phyloP scores from a whole-genome alignment of 2,329 filamentous ascomycete species.

The Ophiosphaerella narmari region DNA sequence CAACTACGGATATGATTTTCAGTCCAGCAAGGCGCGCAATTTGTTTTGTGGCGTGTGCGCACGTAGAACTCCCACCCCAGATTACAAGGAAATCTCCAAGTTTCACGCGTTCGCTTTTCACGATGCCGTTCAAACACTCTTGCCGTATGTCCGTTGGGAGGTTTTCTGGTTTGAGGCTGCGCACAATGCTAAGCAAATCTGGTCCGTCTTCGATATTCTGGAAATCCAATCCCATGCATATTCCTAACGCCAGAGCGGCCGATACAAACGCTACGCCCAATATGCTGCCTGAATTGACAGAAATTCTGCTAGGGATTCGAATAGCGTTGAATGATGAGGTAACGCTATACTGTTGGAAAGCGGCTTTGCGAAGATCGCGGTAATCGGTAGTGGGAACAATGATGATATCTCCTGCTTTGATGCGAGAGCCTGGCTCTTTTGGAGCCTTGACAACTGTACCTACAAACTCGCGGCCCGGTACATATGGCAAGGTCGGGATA shows the following conservation, averaged over 20 bases:
- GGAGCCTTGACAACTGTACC: slow-evolving; percentile 63
- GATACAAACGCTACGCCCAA: slow-evolving; percentile 75
- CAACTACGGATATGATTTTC: slow-evolving; percentile 67
- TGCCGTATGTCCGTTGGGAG: slow-evolving; percentile 65
- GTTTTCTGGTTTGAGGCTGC: slow-evolving; percentile 49
- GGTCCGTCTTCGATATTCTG: slow-evolving; percentile 58
- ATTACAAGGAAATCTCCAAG: slow-evolving; percentile 72
- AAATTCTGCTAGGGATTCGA: slow-evolving; percentile 60
- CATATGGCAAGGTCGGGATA: slow-evolving; percentile 69
- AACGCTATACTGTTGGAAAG: slow-evolving; percentile 72
- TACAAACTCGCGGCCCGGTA: slow-evolving; percentile 71
- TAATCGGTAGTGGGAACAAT: slow-evolving; percentile 77
- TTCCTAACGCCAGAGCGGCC: slow-evolving; percentile 66
- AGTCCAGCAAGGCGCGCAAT: slow-evolving; percentile 70
- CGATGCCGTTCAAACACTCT: slow-evolving; percentile 66
- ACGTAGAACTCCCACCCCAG: slow-evolving; percentile 76
- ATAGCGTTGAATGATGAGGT: slow-evolving; percentile 68
- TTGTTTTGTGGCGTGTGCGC: slow-evolving; percentile 69
- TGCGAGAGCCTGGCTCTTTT: slow-evolving; percentile 49
- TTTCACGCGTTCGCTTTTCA: slow-evolving; percentile 57
- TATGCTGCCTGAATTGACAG: slow-evolving; percentile 62
- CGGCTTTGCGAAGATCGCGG: slow-evolving; percentile 71
- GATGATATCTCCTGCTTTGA: slow-evolving; percentile 49
- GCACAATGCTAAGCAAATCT: slow-evolving; percentile 61
- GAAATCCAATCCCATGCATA: slow-evolving; percentile 73